phyloP scores from a whole-genome alignment of 1,284 basidiomycete species.

The Filobasidium uniguttulatum region DNA sequence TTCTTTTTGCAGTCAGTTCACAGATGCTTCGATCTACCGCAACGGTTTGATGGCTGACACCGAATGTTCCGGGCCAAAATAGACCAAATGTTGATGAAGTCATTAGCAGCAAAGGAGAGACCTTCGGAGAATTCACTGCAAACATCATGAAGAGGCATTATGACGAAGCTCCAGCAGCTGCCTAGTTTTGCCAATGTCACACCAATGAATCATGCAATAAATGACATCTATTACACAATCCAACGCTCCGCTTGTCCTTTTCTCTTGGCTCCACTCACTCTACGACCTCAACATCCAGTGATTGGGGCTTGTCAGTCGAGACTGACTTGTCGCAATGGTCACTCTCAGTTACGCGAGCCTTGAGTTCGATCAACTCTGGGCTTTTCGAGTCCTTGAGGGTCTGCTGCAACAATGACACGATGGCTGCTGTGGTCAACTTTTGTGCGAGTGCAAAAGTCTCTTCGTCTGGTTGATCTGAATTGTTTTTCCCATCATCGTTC shows the following conservation, averaged over 20 bases:
- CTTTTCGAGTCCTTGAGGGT: no score
- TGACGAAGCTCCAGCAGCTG: constrained; percentile 5
- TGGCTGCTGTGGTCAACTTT: no score
- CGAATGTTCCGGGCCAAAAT: background rate
- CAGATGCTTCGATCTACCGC: no score
- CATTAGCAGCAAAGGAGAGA: constrained; percentile 48
- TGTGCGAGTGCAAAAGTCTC: no score
- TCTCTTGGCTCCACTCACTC: background rate
- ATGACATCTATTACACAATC: background rate
- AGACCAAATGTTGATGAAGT: constrained; percentile 61
- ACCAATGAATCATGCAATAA: background rate
- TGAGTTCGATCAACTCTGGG: no score
- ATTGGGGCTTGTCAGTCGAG: background rate
- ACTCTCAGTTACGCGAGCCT: background rate
- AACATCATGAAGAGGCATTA: constrained; percentile 58
- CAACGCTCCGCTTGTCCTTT: background rate
- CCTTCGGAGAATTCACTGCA: constrained; percentile 80
- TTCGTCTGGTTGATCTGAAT: no score
- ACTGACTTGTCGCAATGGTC: no score
- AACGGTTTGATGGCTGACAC: no score
- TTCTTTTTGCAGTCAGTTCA: constrained; percentile 71
- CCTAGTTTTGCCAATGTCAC: no score
- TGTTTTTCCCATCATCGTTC: no score
- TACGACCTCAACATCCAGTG: background rate
- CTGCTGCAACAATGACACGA: no score